Evolutionary conservation across 139 green algal genomes (phyloP).

Genomic region (Haematococcus sp.): DNA sequence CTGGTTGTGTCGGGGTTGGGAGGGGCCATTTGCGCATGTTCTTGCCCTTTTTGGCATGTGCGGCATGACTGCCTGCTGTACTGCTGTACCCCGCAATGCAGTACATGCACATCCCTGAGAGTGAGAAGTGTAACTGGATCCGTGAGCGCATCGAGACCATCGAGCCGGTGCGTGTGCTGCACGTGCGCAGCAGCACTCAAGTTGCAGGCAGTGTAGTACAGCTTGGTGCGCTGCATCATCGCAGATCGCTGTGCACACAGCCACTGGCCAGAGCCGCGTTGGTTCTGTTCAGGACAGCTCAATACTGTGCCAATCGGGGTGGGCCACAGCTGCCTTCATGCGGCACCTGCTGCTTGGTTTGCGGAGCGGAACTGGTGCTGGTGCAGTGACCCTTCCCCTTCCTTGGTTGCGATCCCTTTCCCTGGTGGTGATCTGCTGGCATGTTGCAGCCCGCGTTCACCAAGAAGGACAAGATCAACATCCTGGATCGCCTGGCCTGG

Average conservation of each 20-base stretch:
- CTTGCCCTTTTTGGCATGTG: too few species aligned
- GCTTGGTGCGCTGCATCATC: too few species aligned
- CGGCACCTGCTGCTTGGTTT: too few species aligned
- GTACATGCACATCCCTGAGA: constrained; percentile 98
- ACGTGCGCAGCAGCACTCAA: not conserved
- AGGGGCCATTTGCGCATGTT: too few species aligned
- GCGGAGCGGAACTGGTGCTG: too few species aligned
- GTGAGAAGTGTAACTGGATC: constrained; percentile 95
- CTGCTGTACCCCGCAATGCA: constrained; percentile 30
- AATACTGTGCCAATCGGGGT: too few species aligned
- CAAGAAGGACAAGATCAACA: constrained; percentile 73
- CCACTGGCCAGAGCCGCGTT: too few species aligned
- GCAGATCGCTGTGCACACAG: too few species aligned
- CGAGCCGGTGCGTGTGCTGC: constrained; percentile 37
- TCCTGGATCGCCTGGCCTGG: constrained; percentile 94
- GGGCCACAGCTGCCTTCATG: too few species aligned
- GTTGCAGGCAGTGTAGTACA: not conserved
- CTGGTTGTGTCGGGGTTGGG: too few species aligned
- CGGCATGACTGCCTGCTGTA: too few species aligned
- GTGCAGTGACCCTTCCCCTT: not conserved
- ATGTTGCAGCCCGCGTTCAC: constrained; percentile 43
- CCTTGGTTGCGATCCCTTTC: not conserved
- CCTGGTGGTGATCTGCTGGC: not conserved
- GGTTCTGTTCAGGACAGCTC: too few species aligned
- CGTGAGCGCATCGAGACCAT: constrained; percentile 81